Conservation (phyloP, 768 basidiomycete species). For the Strobilomyces echinocephalus region DNA sequence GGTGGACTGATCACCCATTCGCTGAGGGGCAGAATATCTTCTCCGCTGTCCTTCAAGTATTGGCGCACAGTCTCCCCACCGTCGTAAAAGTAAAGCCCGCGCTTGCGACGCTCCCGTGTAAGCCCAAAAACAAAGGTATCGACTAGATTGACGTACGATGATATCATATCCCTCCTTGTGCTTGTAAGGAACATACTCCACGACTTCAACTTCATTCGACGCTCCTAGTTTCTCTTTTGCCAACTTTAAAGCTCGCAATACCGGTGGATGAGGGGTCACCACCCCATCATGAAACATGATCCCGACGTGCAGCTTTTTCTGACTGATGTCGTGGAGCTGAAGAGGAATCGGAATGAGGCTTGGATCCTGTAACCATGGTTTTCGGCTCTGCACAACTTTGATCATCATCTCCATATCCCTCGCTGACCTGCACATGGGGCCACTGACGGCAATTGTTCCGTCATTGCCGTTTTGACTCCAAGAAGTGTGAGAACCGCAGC, state of each 20-base stretch:
- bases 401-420: slow-evolving; percentile 24
- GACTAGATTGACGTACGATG: slow-evolving; percentile 19
- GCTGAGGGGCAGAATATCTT: slow-evolving; percentile 32
- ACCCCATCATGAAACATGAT: slow-evolving; percentile 34
- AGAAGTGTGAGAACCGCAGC: slow-evolving; percentile 7
- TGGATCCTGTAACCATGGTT: slow-evolving; percentile 42
- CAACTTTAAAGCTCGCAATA: slow-evolving; percentile 36
- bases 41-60: slow-evolving; percentile 28
- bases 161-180: slow-evolving; percentile 33
- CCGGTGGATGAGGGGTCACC: slow-evolving; percentile 39
- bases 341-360: slow-evolving; percentile 29
- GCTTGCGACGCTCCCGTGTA: slow-evolving; percentile 17
- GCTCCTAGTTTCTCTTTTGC: slow-evolving; percentile 33
- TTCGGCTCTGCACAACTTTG: slow-evolving; percentile 21
- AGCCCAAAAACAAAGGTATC: background rate
- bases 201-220: slow-evolving; percentile 32
- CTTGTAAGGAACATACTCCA: slow-evolving; percentile 33
- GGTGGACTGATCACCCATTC: slow-evolving; percentile 34
- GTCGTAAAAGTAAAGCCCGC: slow-evolving; percentile 36
- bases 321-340: slow-evolving; percentile 19
- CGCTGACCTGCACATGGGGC: slow-evolving; percentile 27
- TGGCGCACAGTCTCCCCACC: slow-evolving; percentile 29
- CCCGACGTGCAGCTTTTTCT: slow-evolving; percentile 28
- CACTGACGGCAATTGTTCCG: slow-evolving; percentile 4
- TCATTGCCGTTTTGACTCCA: slow-evolving; percentile 26